These are phyloP conservation scores for Tieghemostelium lacteum DNA, from an alignment of 78 protist genomes.

Conservation along the genomic window DNA sequence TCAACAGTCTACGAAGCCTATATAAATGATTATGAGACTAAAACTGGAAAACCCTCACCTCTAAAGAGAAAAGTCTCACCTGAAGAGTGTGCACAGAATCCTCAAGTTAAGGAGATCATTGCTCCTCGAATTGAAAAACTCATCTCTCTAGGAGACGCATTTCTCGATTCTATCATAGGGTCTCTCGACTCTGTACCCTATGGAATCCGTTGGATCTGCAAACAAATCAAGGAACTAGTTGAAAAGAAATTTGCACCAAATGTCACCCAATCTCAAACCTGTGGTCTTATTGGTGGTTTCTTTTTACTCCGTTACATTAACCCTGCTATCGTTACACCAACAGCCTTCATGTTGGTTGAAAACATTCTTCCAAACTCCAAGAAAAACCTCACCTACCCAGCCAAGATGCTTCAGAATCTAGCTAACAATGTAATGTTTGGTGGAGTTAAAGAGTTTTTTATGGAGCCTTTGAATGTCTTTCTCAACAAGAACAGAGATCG, in stretches of 20 bases:
- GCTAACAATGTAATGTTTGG: slow-evolving; percentile 79
- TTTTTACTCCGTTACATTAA: slow-evolving; percentile 82
- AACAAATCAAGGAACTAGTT: slow-evolving; percentile 75
- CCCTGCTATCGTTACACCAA: slow-evolving; percentile 86
- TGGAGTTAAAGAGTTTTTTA: slow-evolving; percentile 79
- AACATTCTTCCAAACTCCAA: slow-evolving; percentile 53
- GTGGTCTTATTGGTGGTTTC: slow-evolving; percentile 85
- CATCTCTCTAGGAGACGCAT: slow-evolving; percentile 33
- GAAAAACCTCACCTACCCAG: slow-evolving; percentile 75
- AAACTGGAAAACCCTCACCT: slow-evolving; percentile 71
- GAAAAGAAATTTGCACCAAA: slow-evolving; percentile 73
- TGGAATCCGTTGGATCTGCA: slow-evolving; percentile 89
- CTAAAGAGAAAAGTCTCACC: slow-evolving; percentile 73
- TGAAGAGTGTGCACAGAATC: slow-evolving; percentile 71
- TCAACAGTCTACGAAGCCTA: slow-evolving; percentile 77
- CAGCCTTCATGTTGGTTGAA: slow-evolving; percentile 77
- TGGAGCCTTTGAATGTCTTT: slow-evolving; percentile 67
- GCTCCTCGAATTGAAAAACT: slow-evolving; percentile 57
- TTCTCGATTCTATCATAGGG: slow-evolving; percentile 37
- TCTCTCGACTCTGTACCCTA: slow-evolving; percentile 79
- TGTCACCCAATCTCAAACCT: slow-evolving; percentile 31
- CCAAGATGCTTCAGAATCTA: slow-evolving; percentile 85
- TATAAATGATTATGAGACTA: slow-evolving; percentile 82
- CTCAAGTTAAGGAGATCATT: slow-evolving; percentile 39
- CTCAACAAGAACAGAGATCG: slow-evolving; percentile 15